Conservation (phyloP, 345 rosid species). For the Citrus reticulata region DNA sequence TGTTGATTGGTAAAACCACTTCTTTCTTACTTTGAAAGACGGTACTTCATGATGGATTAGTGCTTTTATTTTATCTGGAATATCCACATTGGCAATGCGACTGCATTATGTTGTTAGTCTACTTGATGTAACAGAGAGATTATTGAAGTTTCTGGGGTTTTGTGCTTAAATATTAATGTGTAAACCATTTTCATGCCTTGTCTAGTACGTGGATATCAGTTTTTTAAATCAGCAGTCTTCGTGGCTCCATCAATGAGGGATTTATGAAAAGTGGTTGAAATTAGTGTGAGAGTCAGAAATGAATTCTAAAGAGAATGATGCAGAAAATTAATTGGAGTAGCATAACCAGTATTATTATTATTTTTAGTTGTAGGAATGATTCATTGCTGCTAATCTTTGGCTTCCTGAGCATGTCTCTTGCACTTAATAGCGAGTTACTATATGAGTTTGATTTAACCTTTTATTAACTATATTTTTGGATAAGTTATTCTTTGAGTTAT, state of each 20-base stretch:
- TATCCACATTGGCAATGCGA: background rate
- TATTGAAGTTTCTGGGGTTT: background rate
- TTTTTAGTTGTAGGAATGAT: background rate
- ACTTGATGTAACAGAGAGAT: background rate
- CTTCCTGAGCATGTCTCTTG: background rate
- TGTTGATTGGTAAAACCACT: conserved; percentile 50
- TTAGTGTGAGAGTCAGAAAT: too few species aligned
- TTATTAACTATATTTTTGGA: background rate
- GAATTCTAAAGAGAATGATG: too few species aligned
- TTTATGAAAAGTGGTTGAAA: too few species aligned
- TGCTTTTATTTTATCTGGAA: background rate
- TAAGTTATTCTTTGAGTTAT: background rate
- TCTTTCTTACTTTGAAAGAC: background rate
- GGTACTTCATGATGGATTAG: background rate
- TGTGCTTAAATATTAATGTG: background rate
- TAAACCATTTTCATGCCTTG: background rate
- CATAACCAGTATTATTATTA: background rate
- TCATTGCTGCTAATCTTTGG: background rate
- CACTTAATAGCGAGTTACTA: background rate
- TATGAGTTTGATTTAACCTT: background rate
- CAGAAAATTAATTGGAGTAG: background rate
- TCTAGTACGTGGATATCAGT: too few species aligned
- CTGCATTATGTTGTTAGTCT: background rate
- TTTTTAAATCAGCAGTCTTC: too few species aligned
- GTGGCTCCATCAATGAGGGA: too few species aligned